These are phyloP conservation scores for Talaromyces sp. DNA, from an alignment of 2,329 filamentous ascomycete species.

Conservation along the genomic window DNA sequence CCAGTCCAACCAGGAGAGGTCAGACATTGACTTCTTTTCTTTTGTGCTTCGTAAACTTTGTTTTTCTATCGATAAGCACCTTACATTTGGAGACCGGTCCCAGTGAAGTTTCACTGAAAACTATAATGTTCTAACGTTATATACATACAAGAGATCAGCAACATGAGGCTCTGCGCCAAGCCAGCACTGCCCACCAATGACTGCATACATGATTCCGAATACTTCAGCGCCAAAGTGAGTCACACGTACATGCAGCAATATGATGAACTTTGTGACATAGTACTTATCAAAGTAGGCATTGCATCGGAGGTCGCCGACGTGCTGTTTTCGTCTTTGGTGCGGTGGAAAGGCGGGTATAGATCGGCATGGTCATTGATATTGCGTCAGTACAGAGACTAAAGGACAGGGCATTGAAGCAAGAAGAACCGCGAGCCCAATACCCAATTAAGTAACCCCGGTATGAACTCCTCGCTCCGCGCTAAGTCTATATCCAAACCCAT, in stretches of 20 bases:
- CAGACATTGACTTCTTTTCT: not conserved
- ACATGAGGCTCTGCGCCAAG: not conserved
- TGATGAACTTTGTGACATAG: not conserved
- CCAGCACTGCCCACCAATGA: slow-evolving; percentile 1
- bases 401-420: not conserved
- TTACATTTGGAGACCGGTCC: not conserved
- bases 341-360: not conserved
- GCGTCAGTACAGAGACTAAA: not conserved
- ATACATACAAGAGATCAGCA: not conserved
- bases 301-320: slow-evolving; percentile 6
- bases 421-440: not conserved
- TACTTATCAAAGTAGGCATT: not conserved
- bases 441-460: not conserved
- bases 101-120: too few relatives aligned
- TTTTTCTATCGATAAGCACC: too few relatives aligned
- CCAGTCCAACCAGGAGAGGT: not conserved
- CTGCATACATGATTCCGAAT: not conserved
- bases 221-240: not conserved
- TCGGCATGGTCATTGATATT: slow-evolving; percentile 1
- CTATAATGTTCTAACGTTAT: not conserved
- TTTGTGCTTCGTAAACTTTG: not conserved
- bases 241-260: not conserved
- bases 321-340: not conserved
- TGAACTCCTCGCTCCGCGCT: not conserved
- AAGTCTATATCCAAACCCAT: not conserved